Base-by-base conservation (phyloP, 1,284 basidiomycete species). In the Pseudomicrostroma phylloplanum region DNA sequence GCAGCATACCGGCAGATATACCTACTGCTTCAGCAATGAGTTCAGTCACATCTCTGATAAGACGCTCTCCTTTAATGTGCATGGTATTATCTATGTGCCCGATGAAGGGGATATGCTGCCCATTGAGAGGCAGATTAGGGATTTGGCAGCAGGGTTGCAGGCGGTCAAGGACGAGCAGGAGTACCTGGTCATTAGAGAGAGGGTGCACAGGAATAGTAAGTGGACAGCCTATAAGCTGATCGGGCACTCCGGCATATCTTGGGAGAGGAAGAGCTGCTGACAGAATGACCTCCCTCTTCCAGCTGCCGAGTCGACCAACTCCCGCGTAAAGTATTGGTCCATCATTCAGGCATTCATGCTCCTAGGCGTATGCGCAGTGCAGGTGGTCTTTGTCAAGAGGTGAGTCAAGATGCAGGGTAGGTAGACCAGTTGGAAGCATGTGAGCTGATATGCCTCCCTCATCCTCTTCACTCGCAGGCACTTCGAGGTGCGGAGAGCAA, bases 251-350 rank as follows among this genome's bases (percentile, higher is more conserved):
- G 30, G 23, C 4, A 11, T 19, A 55, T 48, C 30, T 58, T 56
- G 55, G n/a, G 6, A 26, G 4, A 25, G 6, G 26, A 8, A 19
- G 39, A 61, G 57, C 61, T 23, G 42, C 55, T 62, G 56, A 61
- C 36, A 56, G 17, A 25, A 1, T 23, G 17, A 19, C 42, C 40
- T 17, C 43, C 36, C 30, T n/a, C 39, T 64, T 11, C 17, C 76
- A 84, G 73, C 81, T 3, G 80, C 81, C n/a, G 81, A 82, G 63
- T 79, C 77, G 55, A 82, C 81, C 11, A 98, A 98, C 79, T 86
- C 90, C 42, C 87, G 96, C 49, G 93, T 99, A 63, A 98, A 97
- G 81, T 98, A 91, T 91, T 99, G 96, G 96, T 94, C 91, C 12
- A 88, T 98, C 66, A 80, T 92, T 13, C 96, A 99, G 80, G 86